Percentiles rank a stretch among this genome's conserved stretches.
These are phyloP conservation scores for Buxus sempervirens DNA, from an alignment of 164 flowering plant species.

Conservation along the genomic window DNA sequence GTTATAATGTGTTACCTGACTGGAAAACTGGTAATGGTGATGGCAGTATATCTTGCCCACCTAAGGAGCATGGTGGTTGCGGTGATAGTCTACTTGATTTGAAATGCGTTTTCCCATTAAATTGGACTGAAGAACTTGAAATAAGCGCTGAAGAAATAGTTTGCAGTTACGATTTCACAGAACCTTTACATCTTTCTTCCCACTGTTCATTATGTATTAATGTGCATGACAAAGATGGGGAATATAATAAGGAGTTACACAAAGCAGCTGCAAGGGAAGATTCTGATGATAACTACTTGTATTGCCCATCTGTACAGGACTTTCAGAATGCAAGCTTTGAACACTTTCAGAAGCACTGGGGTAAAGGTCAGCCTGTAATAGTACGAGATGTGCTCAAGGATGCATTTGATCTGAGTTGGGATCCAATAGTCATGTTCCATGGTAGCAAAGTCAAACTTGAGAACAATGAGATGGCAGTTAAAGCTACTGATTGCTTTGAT, in stretches of 20 bases:
- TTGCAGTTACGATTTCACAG: constrained; percentile 47
- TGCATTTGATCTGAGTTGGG: constrained; percentile 53
- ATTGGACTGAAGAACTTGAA: constrained; percentile 58
- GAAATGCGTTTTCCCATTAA: constrained; percentile 47
- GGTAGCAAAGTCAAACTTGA: constrained; percentile 21
- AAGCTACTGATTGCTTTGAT: constrained; percentile 43
- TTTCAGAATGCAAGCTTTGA: constrained; percentile 40
- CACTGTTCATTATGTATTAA: constrained; percentile 44
- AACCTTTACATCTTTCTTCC: constrained; percentile 33
- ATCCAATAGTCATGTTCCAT: constrained; percentile 58
- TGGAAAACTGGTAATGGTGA: constrained; percentile 28
- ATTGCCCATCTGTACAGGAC: constrained; percentile 41
- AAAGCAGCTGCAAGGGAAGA: constrained; percentile 42
- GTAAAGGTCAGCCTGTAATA: constrained; percentile 68
- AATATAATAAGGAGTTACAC: constrained; percentile 18
- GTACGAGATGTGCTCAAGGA: constrained; percentile 49
- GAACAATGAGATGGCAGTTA: constrained; percentile 21
- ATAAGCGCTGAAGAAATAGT: constrained; percentile 54
- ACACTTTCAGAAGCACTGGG: constrained; percentile 80
- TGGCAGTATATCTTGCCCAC: constrained; percentile 53
- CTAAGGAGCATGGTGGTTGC: constrained; percentile 63
- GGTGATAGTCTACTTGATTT: constrained; percentile 47
- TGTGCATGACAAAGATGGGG: constrained; percentile 22
- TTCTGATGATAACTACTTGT: constrained; percentile 54
- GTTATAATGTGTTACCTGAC: constrained; percentile 12